Evolutionary conservation across 2,329 filamentous ascomycete genomes (phyloP).

Genomic region (Ceratocystis huliohia): DNA sequence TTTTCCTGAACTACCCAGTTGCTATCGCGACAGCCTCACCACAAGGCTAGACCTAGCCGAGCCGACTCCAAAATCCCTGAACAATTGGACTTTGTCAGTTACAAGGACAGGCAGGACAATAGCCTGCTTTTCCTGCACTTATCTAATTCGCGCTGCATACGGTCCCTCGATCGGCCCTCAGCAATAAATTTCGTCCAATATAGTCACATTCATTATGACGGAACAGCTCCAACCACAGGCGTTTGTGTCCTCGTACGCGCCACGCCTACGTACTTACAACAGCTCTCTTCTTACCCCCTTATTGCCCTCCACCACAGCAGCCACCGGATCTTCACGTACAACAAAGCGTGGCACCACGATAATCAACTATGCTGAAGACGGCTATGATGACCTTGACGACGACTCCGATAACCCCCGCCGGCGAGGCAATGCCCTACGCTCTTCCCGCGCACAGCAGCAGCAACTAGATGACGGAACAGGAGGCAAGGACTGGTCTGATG

Average conservation of each 20-base stretch:
- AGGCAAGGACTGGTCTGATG: conserved; percentile 55
- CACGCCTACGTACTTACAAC: conserved; percentile 76
- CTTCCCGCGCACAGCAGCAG: conserved; percentile 45
- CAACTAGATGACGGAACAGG: conserved; percentile 49
- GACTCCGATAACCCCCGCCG: conserved; percentile 66
- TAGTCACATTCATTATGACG: conserved; percentile 10
- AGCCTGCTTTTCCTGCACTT: not conserved
- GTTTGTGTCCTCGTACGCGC: conserved; percentile 82
- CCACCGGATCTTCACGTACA: conserved; percentile 56
- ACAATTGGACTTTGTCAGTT: not conserved
- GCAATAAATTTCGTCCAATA: not conserved
- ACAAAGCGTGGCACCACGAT: conserved; percentile 94
- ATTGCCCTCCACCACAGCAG: conserved; percentile 54
- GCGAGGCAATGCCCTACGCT: conserved; percentile 72
- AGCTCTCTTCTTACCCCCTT: conserved; percentile 85
- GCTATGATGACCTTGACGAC: conserved; percentile 66
- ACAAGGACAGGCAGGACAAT: not conserved
- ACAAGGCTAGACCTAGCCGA: not conserved
- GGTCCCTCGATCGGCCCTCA: not conserved
- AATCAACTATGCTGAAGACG: conserved; percentile 96
- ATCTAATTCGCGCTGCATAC: not conserved
- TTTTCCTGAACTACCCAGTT: not conserved
- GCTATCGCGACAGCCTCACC: not conserved
- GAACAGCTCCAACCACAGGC: conserved; percentile 50
- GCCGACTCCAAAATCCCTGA: not conserved